phyloP scores from a whole-genome alignment of 345 rosid species.

The Dimocarpus longan region DNA sequence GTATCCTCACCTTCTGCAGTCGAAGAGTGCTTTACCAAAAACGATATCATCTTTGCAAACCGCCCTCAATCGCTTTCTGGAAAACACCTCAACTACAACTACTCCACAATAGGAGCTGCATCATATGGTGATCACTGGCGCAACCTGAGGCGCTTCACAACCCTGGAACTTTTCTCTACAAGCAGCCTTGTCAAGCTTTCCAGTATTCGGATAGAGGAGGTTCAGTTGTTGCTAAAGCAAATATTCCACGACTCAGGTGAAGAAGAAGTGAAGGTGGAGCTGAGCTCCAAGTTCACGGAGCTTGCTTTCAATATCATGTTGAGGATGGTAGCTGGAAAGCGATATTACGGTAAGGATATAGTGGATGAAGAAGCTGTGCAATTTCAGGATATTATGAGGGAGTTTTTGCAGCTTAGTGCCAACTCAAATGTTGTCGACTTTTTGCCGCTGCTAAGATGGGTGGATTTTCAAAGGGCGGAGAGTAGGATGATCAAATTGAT shows the following conservation, averaged over 20 bases:
- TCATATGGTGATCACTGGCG: slow-evolving; percentile 33
- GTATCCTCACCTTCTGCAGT: slow-evolving; percentile 18
- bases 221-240: slow-evolving; percentile 16
- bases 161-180: slow-evolving; percentile 31
- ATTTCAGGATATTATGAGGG: slow-evolving; percentile 6
- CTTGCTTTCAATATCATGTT: slow-evolving; percentile 22
- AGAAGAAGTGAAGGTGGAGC: background rate
- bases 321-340: slow-evolving; percentile 31
- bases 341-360: slow-evolving; percentile 7
- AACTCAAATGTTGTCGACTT: background rate
- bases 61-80: background rate
- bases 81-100: background rate
- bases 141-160: slow-evolving; percentile 33
- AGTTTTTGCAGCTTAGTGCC: background rate
- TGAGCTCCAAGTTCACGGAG: slow-evolving; percentile 13
- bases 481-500: background rate
- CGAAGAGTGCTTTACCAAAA: slow-evolving; percentile 32
- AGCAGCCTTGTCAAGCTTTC: slow-evolving; percentile 19
- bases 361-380: background rate
- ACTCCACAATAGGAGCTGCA: background rate
- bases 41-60: slow-evolving; percentile 27
- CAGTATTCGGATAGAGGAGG: slow-evolving; percentile 20
- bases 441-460: slow-evolving; percentile 2
- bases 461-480: background rate
- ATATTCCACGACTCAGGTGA: background rate